Evolutionary conservation across 2,329 filamentous ascomycete genomes (phyloP), one percentile per base, ranked within the genome.

Genomic region (Colletotrichum limetticola): DNA sequence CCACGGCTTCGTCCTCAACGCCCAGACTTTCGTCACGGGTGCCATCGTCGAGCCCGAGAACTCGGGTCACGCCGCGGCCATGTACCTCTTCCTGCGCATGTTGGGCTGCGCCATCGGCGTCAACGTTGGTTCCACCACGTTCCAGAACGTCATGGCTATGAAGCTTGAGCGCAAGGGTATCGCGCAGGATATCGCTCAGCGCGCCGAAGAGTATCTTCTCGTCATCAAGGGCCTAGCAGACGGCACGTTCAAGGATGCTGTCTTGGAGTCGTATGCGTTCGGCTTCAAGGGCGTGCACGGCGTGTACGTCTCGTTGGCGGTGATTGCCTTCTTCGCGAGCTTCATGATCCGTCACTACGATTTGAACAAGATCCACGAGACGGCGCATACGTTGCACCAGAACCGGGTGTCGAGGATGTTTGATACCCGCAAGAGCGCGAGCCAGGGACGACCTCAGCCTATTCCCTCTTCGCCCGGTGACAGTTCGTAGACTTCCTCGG

Each of bases 21-120:
- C 76, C 24, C 76, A 77, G 71, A 77, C 72, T 2, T 77, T 77
- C n/a, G 72, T 75, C 9, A 76, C 75, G 8, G 75, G 76, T 32
- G 76, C 76, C 2, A 69, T 76, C 24, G 75, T 72, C 12, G 42
- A 55, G 26, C 46, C 68, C 5, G 58, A 74, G 22, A 74, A 76
- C 42, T 72, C 71, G n/a, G 74, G 75, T 37, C 68, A 74, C 19
- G 74, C 75, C 11, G 75, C 75, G 19, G 65, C 74, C 49, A 74
- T 74, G 72, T 76, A 76, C 46, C 62, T 75, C 14, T 76, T 76
- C 71, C 66, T 75, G 19, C 75, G 75, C 49, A 74, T 74, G 66
- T 68, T 76, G 0, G 75, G 75, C 16, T 70, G 71, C 35, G 70
- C 75, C 46, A 68, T 76, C 59, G 75, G 75, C 53, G 75, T 76